Conservation (phyloP, 2,329 filamentous ascomycete species). For the Clarireedia hainanense region DNA sequence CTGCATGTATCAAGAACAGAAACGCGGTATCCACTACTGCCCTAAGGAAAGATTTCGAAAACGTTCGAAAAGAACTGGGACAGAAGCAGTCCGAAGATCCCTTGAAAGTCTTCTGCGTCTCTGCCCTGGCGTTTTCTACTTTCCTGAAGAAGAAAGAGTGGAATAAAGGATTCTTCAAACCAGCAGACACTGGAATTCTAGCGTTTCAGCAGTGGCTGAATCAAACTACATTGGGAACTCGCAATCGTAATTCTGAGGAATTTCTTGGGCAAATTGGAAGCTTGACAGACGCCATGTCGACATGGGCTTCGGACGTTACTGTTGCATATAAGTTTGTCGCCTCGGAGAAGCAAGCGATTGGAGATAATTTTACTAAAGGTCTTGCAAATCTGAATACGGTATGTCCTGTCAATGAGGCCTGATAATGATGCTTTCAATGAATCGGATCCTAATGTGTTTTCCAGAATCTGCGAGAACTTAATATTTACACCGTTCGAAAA, state of each 20-base stretch:
- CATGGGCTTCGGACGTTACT: constrained; percentile 11
- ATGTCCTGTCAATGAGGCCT: background rate
- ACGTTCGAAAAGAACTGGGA: constrained; percentile 8
- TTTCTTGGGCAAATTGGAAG: constrained; percentile 13
- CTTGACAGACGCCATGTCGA: constrained; percentile 1
- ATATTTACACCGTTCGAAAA: background rate
- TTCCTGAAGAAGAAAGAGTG: background rate
- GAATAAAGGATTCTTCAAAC: constrained; percentile 9
- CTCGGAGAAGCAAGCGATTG: background rate
- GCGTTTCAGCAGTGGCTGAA: constrained; percentile 12
- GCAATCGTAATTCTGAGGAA: constrained; percentile 5
- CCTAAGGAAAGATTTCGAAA: constrained; percentile 10
- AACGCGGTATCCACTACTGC: background rate
- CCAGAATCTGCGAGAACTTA: background rate
- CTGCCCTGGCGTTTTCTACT: constrained; percentile 5
- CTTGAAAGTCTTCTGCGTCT: constrained; percentile 14
- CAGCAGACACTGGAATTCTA: constrained; percentile 11
- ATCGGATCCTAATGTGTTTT: too few relatives aligned
- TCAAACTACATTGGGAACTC: constrained; percentile 9
- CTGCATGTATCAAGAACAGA: constrained; percentile 12
- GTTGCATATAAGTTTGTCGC: constrained; percentile 10
- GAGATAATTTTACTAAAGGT: background rate
- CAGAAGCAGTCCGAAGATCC: background rate
- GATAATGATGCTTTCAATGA: too few relatives aligned
- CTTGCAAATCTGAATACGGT: constrained; percentile 5